Percentiles rank a stretch among this genome's conserved stretches.
These are phyloP conservation scores for Metschnikowia kofuensis DNA, from an alignment of 805 yeast genomes.

Conservation along the genomic window DNA sequence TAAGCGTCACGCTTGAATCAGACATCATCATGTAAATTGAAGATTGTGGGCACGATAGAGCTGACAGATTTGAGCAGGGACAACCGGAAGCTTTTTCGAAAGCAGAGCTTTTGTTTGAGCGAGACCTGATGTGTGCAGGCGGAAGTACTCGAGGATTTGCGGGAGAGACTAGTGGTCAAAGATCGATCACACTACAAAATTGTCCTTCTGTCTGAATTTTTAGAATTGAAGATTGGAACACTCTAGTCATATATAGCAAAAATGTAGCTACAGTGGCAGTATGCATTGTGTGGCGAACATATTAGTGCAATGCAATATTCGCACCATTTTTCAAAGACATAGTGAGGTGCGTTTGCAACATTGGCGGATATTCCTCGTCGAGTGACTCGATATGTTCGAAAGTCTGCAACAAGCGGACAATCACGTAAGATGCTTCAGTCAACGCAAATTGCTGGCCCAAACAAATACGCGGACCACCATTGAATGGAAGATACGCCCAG, in stretches of 20 bases:
- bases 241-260: no score
- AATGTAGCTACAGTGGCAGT: no score
- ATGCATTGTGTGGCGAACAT: neutral
- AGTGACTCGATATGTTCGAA: conserved; percentile 9
- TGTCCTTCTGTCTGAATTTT: no score
- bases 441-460: conserved; percentile 26
- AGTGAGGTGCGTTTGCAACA: conserved; percentile 14
- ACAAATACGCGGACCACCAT: conserved; percentile 25
- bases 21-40: neutral
- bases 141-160: neutral
- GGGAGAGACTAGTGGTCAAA: no score
- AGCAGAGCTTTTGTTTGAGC: neutral
- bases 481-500: conserved; percentile 23
- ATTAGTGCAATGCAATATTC: conserved; percentile 8
- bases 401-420: conserved; percentile 19
- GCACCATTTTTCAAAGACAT: conserved; percentile 18
- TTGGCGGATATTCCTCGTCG: conserved; percentile 16
- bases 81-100: neutral
- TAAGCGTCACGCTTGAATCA: neutral
- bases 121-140: neutral
- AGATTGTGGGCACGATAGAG: neutral
- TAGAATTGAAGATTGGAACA: no score
- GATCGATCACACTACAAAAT: no score
- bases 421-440: conserved; percentile 21
- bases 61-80: neutral